phyloP scores from a whole-genome alignment of 306 rosid species.

The Quercus parvula region DNA sequence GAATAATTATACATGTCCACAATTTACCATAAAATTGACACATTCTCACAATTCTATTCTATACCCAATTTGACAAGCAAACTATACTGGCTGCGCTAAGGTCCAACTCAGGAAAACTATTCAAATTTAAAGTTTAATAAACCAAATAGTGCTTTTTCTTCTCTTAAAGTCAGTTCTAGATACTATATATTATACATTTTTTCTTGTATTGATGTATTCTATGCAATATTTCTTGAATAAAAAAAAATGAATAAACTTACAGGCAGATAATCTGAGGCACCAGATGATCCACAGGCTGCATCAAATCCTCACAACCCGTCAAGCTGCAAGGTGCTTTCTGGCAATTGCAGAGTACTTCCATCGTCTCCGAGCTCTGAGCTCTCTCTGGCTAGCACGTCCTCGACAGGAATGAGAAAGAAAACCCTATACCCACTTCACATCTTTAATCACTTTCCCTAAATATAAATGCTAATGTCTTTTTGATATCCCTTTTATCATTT shows the following conservation, averaged over 20 bases:
- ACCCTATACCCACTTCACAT: not conserved
- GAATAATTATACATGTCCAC: not conserved
- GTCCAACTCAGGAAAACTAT: not conserved
- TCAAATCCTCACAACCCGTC: constrained; percentile 74
- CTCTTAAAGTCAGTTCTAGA: not conserved
- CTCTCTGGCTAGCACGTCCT: constrained; percentile 84
- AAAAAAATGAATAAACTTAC: constrained; percentile 16
- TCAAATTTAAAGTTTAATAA: not conserved
- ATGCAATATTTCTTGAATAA: not conserved
- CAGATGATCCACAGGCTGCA: constrained; percentile 72
- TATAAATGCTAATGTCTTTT: not conserved
- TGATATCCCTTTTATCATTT: not conserved
- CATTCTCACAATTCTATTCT: not conserved
- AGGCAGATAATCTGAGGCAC: constrained; percentile 83
- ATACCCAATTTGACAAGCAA: constrained; percentile 4
- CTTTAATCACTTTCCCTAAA: not conserved
- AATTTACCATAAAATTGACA: not conserved
- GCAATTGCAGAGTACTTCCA: constrained; percentile 84
- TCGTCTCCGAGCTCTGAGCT: constrained; percentile 86
- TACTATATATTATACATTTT: not conserved
- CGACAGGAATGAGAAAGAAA: constrained; percentile 51
- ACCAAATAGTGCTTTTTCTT: constrained; percentile 1
- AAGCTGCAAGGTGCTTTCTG: constrained; percentile 84
- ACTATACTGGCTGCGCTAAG: not conserved
- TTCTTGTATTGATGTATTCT: not conserved